Evolutionary conservation across 179 eudicot genomes (phyloP).

Genomic region (Carnegiea gigantea): DNA sequence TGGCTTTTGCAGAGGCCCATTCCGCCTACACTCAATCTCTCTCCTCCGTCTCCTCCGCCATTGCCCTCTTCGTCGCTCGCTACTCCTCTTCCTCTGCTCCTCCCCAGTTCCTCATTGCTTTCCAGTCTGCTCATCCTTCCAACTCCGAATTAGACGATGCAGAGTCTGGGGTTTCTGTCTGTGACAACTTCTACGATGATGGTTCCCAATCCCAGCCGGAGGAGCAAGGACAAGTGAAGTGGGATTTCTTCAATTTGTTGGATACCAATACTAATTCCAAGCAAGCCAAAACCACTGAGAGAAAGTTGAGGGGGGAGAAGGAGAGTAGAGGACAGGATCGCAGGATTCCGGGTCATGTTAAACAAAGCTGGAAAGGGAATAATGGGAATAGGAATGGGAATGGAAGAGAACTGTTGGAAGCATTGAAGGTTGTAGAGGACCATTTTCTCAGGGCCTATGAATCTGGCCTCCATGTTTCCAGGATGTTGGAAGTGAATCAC

Average conservation of each 20-base stretch:
- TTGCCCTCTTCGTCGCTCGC: slow-evolving; percentile 32
- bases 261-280: slow-evolving; percentile 11
- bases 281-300: neutral
- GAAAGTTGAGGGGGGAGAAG: neutral
- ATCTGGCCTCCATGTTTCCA: slow-evolving; percentile 41
- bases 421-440: slow-evolving; percentile 43
- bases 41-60: slow-evolving; percentile 39
- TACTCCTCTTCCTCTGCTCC: slow-evolving; percentile 31
- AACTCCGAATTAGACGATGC: neutral
- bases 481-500: slow-evolving; percentile 45
- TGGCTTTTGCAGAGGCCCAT: slow-evolving; percentile 41
- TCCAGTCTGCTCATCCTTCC: neutral
- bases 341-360: neutral
- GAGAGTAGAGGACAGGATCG: neutral
- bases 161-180: slow-evolving; percentile 20
- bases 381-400: slow-evolving; percentile 2
- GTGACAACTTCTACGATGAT: slow-evolving; percentile 48
- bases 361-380: neutral
- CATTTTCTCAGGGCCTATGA: slow-evolving; percentile 44
- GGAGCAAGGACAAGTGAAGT: slow-evolving; percentile 26
- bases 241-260: slow-evolving; percentile 55
- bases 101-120: slow-evolving; percentile 21
- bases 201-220: neutral
- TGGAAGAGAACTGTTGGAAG: slow-evolving; percentile 43
- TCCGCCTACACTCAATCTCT: slow-evolving; percentile 39